Evolutionary conservation across 2,329 filamentous ascomycete genomes (phyloP), one percentile per base, ranked within the genome.

Genomic region (Sporothrix variecibatus): DNA sequence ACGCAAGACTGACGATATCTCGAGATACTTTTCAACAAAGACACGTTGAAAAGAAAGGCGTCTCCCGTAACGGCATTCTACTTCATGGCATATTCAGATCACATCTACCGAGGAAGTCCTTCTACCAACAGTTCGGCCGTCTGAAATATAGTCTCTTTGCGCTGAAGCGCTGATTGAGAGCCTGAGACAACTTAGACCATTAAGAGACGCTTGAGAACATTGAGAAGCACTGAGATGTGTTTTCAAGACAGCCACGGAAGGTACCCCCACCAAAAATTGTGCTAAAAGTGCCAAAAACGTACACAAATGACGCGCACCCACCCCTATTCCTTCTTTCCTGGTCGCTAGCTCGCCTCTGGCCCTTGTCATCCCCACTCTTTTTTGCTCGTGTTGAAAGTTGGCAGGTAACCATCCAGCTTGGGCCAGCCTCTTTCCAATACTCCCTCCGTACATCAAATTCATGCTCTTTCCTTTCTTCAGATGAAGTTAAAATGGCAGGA

Each of bases 361-460:
- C 60, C 60, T 38, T 65, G 34, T 23, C 34, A 17, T 40, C 60
- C 12, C 60, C 60, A 65, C 60, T 64, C 31, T 65, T 60, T 58
- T 31, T 43, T 40, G 20, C n/a, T 43, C 34, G 60, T 43, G 34
- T 65, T 20, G 9, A 38, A 23, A 20, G 40, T 26, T 38, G n/a
- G 40, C n/a, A 17, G 40, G 28, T 28, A 23, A 12, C 8, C 58
- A 38, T 60, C 56, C 31, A n/a, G 23, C n/a, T 64, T 7, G 4
- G 9, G 20, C 34, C 56, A 60, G 58, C 15, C 58, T 62, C 28
- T 28, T 62, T 9, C 34, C 34, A 34, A 8, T 3, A 8, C 34
- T 3, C 34, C 34, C 34, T 15, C 23, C 26, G 15, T 60, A 12
- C 58, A 12, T 58, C 23, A 28, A 58, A 12, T 34, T 20, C 6